phyloP scores from a whole-genome alignment of 2,329 filamentous ascomycete species.

The Microthyrium microscopicum region DNA sequence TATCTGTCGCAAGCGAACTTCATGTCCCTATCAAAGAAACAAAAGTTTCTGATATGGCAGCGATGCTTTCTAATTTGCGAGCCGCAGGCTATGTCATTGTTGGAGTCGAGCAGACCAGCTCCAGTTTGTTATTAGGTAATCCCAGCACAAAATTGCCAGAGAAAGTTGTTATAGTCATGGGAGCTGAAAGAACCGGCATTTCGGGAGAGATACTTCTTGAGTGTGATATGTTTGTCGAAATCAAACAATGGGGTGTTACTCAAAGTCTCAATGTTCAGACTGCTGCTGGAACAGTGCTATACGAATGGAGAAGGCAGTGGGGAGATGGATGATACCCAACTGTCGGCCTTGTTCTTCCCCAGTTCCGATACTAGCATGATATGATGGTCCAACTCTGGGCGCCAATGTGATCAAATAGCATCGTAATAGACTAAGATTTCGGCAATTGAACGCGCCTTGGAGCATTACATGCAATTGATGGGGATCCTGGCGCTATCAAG shows the following conservation, averaged over 20 bases:
- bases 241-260: conserved; percentile 33
- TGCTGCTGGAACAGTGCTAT: conserved; percentile 33
- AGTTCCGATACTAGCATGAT: too few species aligned
- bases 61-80: conserved; percentile 25
- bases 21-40: conserved; percentile 30
- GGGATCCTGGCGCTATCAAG: too few species aligned
- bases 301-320: conserved; percentile 23
- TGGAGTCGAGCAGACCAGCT: conserved; percentile 37
- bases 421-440: too few species aligned
- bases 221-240: conserved; percentile 35
- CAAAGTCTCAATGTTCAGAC: conserved; percentile 40
- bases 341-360: too few species aligned
- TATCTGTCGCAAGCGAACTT: conserved; percentile 31
- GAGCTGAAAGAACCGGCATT: conserved; percentile 35
- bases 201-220: conserved; percentile 29
- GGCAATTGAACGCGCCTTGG: too few species aligned
- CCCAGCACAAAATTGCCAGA: conserved; percentile 14
- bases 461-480: too few species aligned
- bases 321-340: conserved; percentile 6
- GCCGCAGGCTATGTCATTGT: conserved; percentile 33
- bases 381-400: too few species aligned
- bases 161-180: conserved; percentile 30
- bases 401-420: too few species aligned
- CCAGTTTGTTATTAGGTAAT: conserved; percentile 1
- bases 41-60: conserved; percentile 16